Base-by-base conservation (phyloP, 2,329 filamentous ascomycete species). In the Sporothrix sp. region DNA sequence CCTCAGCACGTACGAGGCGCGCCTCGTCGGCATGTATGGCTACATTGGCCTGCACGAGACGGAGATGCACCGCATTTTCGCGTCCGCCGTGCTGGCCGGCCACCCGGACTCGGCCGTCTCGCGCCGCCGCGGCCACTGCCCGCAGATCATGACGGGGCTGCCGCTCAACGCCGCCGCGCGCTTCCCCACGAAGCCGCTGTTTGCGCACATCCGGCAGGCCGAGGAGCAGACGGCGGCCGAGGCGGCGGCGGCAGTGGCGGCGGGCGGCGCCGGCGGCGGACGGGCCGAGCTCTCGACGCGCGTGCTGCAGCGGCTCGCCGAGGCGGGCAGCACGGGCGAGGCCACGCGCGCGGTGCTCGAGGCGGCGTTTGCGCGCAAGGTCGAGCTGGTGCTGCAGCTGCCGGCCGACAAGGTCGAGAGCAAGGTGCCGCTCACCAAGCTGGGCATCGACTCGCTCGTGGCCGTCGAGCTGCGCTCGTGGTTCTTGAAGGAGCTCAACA, bases 391-490 rank as follows among this genome's bases (percentile, higher is more conserved):
- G 20, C 45, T 57, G 44, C 46, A 52, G 33, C 42, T 52, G 32
- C 42, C 48, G 3, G 40, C 40, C 5, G 53, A 52, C 21, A 50
- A 49, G 30, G 43, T 54, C 32, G 50, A 52, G n/a, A 33, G 38
- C 14, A 38, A 48, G 25, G 25, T 60, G 52, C 57, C 63, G 2
- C 58, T 66, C 1, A 61, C 62, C 1, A 61, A 63, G 3, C 65
- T 63, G 35, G 68, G 68, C 1, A 61, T 69, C 7, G 68, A 71
- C 57, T 69, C 67, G 1, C 62, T 73, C 0, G 64, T 73, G 25
- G 70, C 69, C 1, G 65, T 73, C 0, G 70, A 73, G 56, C 39
- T 73, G 28, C 57, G 70, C 2, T 68, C 67, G 30, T 72, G 69
- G 69, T 56, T 72, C 5, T 56, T 58, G 13, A 61, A 63, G 38